These are phyloP conservation scores for Ophiostoma pallidulum DNA, from an alignment of 2,329 filamentous ascomycete genomes.

Conservation along the genomic window DNA sequence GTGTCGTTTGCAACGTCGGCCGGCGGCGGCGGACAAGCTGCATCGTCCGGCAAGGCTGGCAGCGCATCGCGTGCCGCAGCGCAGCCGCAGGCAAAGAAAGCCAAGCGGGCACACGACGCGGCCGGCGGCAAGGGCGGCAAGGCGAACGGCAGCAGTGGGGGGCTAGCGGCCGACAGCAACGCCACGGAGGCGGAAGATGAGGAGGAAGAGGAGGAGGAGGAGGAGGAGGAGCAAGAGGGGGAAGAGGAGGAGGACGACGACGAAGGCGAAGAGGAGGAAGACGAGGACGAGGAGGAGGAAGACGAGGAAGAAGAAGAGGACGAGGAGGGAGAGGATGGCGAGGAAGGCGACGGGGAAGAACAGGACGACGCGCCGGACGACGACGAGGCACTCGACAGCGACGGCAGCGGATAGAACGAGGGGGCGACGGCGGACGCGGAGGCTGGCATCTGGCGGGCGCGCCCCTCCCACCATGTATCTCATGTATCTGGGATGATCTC, in stretches of 20 bases:
- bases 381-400: slow-evolving; percentile 54
- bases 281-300: slow-evolving; percentile 40
- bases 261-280: slow-evolving; percentile 35
- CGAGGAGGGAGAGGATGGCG: slow-evolving; percentile 34
- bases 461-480: too few relatives aligned
- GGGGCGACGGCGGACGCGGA: too few relatives aligned
- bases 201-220: slow-evolving; percentile 26
- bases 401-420: slow-evolving; percentile 44
- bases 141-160: slow-evolving; percentile 29
- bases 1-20: slow-evolving; percentile 12
- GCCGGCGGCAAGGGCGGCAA: slow-evolving; percentile 22
- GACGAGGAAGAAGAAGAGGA: slow-evolving; percentile 32
- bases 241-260: slow-evolving; percentile 31
- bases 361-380: slow-evolving; percentile 40
- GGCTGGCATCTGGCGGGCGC: too few relatives aligned
- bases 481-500: too few relatives aligned
- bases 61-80: slow-evolving; percentile 14
- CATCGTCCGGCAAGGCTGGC: background rate
- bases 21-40: slow-evolving; percentile 10
- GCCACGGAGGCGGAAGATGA: slow-evolving; percentile 23
- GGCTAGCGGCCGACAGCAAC: slow-evolving; percentile 36
- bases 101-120: slow-evolving; percentile 26
- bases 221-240: slow-evolving; percentile 26
- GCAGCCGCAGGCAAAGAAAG: slow-evolving; percentile 30
- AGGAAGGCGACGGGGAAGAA: slow-evolving; percentile 37